These are phyloP conservation scores for Calocybe gangraenosa DNA, from an alignment of 768 basidiomycete species.

Conservation along the genomic window DNA sequence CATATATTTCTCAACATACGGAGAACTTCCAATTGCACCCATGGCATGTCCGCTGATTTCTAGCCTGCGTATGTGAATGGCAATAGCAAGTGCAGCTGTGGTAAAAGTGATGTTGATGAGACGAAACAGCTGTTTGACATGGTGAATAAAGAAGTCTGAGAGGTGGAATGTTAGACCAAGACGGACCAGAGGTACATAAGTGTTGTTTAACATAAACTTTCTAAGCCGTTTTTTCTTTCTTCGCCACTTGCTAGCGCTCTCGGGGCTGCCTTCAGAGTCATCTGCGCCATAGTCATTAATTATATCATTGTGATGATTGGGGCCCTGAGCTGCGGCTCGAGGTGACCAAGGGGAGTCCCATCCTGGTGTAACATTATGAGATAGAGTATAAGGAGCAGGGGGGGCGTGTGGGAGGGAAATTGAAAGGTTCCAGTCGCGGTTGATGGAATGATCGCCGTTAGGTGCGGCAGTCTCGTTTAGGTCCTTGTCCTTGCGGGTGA, in stretches of 20 bases:
- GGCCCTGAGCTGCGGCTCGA: slow-evolving; percentile 36
- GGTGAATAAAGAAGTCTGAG: slow-evolving; percentile 10
- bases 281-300: slow-evolving; percentile 25
- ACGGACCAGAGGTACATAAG: slow-evolving; percentile 76
- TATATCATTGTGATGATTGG: slow-evolving; percentile 23
- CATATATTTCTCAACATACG: slow-evolving; percentile 42
- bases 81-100: slow-evolving; percentile 72
- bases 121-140: slow-evolving; percentile 64
- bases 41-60: slow-evolving; percentile 48
- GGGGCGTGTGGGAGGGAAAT: slow-evolving; percentile 32
- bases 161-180: slow-evolving; percentile 1
- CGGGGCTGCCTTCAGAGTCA: slow-evolving; percentile 20
- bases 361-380: slow-evolving; percentile 55
- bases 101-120: slow-evolving; percentile 83
- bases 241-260: slow-evolving; percentile 26
- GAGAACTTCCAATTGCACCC: slow-evolving; percentile 80
- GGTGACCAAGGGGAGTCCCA: slow-evolving; percentile 71
- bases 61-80: slow-evolving; percentile 63
- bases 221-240: slow-evolving; percentile 47
- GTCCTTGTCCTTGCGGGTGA: slow-evolving; percentile 31
- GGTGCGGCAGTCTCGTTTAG: slow-evolving; percentile 20
- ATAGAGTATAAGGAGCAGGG: slow-evolving; percentile 44
- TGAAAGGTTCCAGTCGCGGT: slow-evolving; percentile 25
- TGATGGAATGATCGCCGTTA: slow-evolving; percentile 2
- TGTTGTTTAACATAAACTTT: slow-evolving; percentile 66